These are phyloP conservation scores for Peribolospora kevripleyi DNA, from an alignment of 768 basidiomycete genomes.

Conservation along the genomic window DNA sequence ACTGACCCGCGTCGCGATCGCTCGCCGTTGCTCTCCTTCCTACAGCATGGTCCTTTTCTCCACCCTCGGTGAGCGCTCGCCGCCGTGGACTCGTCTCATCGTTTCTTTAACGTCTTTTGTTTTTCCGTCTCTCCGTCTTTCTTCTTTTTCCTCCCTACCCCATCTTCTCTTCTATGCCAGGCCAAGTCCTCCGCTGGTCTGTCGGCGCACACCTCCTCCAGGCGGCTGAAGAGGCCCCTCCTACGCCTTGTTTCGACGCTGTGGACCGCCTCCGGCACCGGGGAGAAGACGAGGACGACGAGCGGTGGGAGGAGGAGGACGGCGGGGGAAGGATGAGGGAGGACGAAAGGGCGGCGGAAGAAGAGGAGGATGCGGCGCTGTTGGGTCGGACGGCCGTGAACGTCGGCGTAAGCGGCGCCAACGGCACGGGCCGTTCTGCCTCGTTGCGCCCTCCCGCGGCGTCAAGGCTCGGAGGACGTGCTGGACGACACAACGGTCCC, in stretches of 20 bases:
- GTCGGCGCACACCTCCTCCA: conserved; percentile 67
- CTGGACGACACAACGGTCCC: not conserved
- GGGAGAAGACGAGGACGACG: conserved; percentile 12
- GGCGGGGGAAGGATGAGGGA: not conserved
- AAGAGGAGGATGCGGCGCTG: not conserved
- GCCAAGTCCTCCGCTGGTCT: conserved; percentile 48
- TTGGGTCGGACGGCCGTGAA: conserved; percentile 1
- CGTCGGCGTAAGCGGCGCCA: not conserved
- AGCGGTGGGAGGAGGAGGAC: not conserved
- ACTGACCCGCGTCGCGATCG: too few species aligned
- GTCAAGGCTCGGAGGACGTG: conserved; percentile 3
- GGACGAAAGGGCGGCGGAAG: not conserved
- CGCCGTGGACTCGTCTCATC: too few species aligned
- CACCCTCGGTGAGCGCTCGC: conserved; percentile 41
- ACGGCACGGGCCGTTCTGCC: conserved; percentile 1
- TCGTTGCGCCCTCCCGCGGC: not conserved
- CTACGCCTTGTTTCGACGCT: conserved; percentile 1
- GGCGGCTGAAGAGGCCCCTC: conserved; percentile 33
- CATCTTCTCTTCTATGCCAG: not conserved
- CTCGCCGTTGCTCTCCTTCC: conserved; percentile 3
- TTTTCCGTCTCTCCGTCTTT: not conserved
- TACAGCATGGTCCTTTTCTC: conserved; percentile 44
- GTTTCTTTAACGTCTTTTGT: conserved; percentile 22
- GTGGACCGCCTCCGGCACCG: conserved; percentile 3
- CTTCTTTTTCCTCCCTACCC: not conserved